Conservation (phyloP, 345 rosid species). For the Eucalyptus pauciflora region DNA sequence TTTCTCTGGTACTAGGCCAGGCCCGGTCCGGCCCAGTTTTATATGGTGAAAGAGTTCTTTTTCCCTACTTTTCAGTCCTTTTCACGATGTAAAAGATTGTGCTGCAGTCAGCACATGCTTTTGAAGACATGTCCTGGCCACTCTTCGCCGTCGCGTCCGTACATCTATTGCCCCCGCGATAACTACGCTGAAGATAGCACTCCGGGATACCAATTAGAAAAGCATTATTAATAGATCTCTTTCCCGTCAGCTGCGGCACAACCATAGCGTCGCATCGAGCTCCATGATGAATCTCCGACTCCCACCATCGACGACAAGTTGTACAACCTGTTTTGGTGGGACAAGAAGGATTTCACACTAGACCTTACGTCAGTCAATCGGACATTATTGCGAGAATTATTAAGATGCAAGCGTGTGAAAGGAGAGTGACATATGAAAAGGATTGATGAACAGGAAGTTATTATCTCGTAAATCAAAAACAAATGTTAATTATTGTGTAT, state of each 20-base stretch:
- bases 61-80: background rate
- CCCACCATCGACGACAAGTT: fast-evolving
- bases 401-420: background rate
- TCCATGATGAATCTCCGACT: fast-evolving
- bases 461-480: background rate
- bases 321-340: background rate
- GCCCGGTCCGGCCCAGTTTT: background rate
- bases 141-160: background rate
- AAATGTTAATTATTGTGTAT: background rate
- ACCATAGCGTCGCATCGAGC: background rate
- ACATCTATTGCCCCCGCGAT: background rate
- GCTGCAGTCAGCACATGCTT: background rate
- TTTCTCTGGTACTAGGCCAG: background rate
- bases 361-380: background rate
- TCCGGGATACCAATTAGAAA: background rate
- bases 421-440: background rate
- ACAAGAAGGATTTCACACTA: background rate
- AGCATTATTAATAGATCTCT: background rate
- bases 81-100: background rate
- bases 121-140: background rate
- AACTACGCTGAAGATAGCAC: background rate
- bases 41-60: background rate
- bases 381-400: background rate
- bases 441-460: background rate
- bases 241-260: background rate